Base-by-base conservation (phyloP, 106 monocot species). In the Ottelia alismoides region DNA sequence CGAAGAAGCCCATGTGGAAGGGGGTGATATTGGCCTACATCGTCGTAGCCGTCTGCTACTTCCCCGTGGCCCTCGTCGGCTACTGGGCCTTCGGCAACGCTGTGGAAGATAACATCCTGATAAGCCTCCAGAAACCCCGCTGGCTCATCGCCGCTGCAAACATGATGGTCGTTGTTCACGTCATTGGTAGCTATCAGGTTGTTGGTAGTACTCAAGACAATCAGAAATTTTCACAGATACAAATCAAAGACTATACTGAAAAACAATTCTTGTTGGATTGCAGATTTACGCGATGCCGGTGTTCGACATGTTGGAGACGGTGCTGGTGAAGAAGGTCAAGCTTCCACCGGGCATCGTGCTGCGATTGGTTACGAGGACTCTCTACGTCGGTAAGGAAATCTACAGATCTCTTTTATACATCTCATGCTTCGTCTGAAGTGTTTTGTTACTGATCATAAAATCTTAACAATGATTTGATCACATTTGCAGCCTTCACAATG, bases 261-360 rank as follows among this genome's bases (percentile, higher is more conserved):
- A 1, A 29, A 20, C 53, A 26, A 17, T 2, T 21, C 22, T 30
- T 4, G 11, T 21, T 43, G 21, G 3, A 27, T n/a, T 47, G 61
- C 57, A 58, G 50, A 53, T 64, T 20, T 64, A 60, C 31, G 64
- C 52, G 20, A 59, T 65, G 51, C 70, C 71, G 0, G 76, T 71
- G 2, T 71, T 76, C 30, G 76, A 76, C 61, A 76, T 71, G 76
- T 49, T 71, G 0, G 76, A 76, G 25, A 66, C 76, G 0, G 65
- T 70, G 10, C 54, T 70, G 0, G 71, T 76, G 20, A 71, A 71
- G 66, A 65, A 56, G 46, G 46, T 66, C 6, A 24, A 27, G 2
- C 59, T 76, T 62, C 49, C 60, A 1, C 76, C 76, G 0, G 55
- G 70, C 12, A 11, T 76, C 1, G 10, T 49, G 16, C 76, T 76